phyloP scores from a whole-genome alignment of 106 monocot genomes.

The Vanilla planifolia region DNA sequence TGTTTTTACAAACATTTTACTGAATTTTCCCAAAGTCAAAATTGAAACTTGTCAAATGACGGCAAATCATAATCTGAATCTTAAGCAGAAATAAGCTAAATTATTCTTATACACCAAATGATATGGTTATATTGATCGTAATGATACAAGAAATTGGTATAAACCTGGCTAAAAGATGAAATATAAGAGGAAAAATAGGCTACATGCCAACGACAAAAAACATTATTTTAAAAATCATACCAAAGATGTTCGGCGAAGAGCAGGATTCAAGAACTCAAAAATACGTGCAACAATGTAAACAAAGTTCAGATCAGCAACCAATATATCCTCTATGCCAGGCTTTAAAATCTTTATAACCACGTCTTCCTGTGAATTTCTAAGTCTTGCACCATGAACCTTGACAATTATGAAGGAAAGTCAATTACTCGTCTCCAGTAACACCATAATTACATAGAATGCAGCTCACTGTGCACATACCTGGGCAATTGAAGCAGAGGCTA shows the following conservation, averaged over 20 bases:
- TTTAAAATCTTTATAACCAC: constrained; percentile 97
- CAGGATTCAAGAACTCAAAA: constrained; percentile 88
- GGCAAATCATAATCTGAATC: too few relatives aligned
- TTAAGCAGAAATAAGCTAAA: too few relatives aligned
- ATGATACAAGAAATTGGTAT: too few relatives aligned
- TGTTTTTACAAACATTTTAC: too few relatives aligned
- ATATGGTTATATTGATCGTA: too few relatives aligned
- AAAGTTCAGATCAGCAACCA: constrained; percentile 97
- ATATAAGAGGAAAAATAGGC: background rate
- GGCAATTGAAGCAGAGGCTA: constrained; percentile 94
- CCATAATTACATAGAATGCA: background rate
- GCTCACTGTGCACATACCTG: constrained; percentile 46
- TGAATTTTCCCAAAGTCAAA: too few relatives aligned
- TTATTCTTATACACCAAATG: too few relatives aligned
- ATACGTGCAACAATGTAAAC: constrained; percentile 77
- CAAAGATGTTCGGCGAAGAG: constrained; percentile 77
- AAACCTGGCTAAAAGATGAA: too few relatives aligned
- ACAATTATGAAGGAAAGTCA: constrained; percentile 4
- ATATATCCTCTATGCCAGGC: constrained; percentile 83
- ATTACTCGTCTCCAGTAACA: constrained; percentile 2
- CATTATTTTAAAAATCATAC: constrained; percentile 24
- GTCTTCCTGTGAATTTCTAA: constrained; percentile 77
- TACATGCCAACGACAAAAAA: background rate
- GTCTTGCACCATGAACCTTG: constrained; percentile 87
- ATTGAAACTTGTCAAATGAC: too few relatives aligned